Base-by-base conservation (phyloP, 495 filamentous ascomycete species). In the Penicillium longicatenatum region DNA sequence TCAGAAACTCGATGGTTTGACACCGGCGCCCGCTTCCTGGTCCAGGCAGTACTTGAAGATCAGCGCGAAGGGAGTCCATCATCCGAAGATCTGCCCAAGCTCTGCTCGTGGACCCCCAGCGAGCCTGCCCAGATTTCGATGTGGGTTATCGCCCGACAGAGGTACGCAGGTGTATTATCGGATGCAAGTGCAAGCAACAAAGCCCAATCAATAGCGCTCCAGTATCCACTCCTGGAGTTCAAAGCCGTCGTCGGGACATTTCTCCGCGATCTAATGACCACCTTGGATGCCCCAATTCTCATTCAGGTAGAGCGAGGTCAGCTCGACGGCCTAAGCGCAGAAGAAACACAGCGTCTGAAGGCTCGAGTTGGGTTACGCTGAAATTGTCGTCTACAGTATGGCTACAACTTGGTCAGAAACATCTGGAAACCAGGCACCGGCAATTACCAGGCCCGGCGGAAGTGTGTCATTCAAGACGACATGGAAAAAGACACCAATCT, bases 21-120 rank as follows among this genome's bases (percentile, higher is more conserved):
- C 11, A 60, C 82, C 8, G 73, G 76, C 1, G 75, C 68, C 0
- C 72, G 75, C 21, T 81, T 80, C 57, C 77, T 84, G 67, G 60
- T 78, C 11, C 81, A 85, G 48, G 78, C 82, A 6, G 69, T 66
- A 4, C 39, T 81, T 7, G 82, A 85, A 61, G 77, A 80, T 54
- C 75, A 76, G 42, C 63, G 73, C 14, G 59, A 74, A 26, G 70
- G 65, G 6, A 55, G 53, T 7, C 49, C 44, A 33, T 62, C 65
- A 12, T 43, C 59, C 1, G 66, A 72, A n/a, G 50, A 60, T 1
- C 51, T 75, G 2, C 7, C 49, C 4, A 60, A 64, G 41, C 60
- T 65, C n/a, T 70, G 69, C 30, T 43, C 68, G 8, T 78, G 74
- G 75, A 35, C 29, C 24, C 55, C 57, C 12, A 20, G 22, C 5